Evolutionary conservation across 306 rosid genomes (phyloP).

Genomic region (cucumber (Cucumis sativus)): Cucumber_9930_V3 NC_026655.2:30269501-30270000

Average conservation of each 20-base stretch:
- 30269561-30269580: background rate
- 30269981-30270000: background rate
- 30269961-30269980: background rate
- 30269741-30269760: background rate
- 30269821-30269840: slow-evolving; percentile 49
- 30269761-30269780: slow-evolving; percentile 60
- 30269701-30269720: background rate
- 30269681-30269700: background rate
- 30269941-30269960: slow-evolving; percentile 50
- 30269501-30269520: no score
- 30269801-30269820: slow-evolving; percentile 53
- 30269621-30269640: background rate
- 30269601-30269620: background rate
- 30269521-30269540: background rate
- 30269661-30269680: background rate
- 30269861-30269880: slow-evolving; percentile 48
- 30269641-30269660: background rate
- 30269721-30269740: background rate
- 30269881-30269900: slow-evolving; percentile 72
- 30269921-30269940: slow-evolving; percentile 94
- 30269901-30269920: slow-evolving; percentile 94
- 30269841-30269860: slow-evolving; percentile 80
- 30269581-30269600: background rate
- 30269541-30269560: background rate
- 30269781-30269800: slow-evolving; percentile 94